Percentiles rank a stretch among this genome's conserved stretches.
These are phyloP conservation scores for Gryganskiella cystojenkinii DNA, from an alignment of 192 early-diverging fungal species.

Conservation along the genomic window DNA sequence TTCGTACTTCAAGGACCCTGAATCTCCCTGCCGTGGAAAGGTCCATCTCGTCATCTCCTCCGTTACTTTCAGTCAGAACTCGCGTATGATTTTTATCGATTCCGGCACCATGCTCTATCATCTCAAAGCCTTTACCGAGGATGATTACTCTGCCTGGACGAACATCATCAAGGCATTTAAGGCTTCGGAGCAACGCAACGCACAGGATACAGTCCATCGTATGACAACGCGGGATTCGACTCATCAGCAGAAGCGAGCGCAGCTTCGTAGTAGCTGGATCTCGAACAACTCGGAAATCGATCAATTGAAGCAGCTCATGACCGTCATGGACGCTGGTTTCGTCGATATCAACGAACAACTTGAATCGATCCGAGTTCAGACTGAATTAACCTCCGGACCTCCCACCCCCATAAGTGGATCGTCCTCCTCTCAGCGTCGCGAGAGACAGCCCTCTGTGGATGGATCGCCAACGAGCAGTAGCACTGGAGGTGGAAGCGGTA, in stretches of 20 bases:
- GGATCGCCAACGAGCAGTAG: constrained; percentile 1
- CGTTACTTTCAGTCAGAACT: constrained; percentile 70
- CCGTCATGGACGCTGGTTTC: constrained; percentile 49
- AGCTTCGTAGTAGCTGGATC: constrained; percentile 46
- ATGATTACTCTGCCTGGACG: constrained; percentile 82
- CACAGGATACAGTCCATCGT: constrained; percentile 35
- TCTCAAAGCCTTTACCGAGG: constrained; percentile 76
- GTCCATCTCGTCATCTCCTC: constrained; percentile 72
- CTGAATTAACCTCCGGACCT: constrained; percentile 2
- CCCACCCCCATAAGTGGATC: not conserved
- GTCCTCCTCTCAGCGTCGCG: constrained; percentile 2
- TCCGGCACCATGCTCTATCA: constrained; percentile 87
- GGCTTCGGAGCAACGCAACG: constrained; percentile 22
- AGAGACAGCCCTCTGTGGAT: constrained; percentile 26
- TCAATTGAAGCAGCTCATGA: constrained; percentile 47
- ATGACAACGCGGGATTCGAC: constrained; percentile 31
- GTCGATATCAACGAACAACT: constrained; percentile 46
- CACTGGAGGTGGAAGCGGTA: not conserved
- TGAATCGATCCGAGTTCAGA: constrained; percentile 32
- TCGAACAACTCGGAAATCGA: constrained; percentile 9
- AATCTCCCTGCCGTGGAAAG: constrained; percentile 72
- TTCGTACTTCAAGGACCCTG: constrained; percentile 80
- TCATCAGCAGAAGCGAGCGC: constrained; percentile 27
- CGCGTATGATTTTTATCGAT: constrained; percentile 85
- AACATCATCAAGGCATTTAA: constrained; percentile 44